Evolutionary conservation across 345 rosid genomes (phyloP).

Genomic region (Gynandropsis gynandra): DNA sequence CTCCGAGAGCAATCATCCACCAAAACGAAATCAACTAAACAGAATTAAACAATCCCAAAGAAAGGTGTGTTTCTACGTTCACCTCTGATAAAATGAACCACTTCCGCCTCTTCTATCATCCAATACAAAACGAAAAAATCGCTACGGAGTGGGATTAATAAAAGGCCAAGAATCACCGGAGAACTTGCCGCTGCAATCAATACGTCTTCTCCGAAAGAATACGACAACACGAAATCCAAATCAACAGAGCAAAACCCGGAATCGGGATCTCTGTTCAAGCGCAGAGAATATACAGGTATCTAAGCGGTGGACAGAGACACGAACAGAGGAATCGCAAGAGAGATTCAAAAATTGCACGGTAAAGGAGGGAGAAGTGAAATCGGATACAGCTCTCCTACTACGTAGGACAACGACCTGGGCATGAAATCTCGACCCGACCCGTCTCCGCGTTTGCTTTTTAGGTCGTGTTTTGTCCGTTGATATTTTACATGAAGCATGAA

Average conservation of each 20-base stretch:
- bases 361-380: no score
- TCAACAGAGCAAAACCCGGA: background rate
- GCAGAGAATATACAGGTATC: background rate
- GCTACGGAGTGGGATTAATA: background rate
- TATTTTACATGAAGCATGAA: no score
- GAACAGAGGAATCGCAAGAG: slow-evolving; percentile 12
- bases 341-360: slow-evolving; percentile 1
- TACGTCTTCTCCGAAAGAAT: background rate
- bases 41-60: background rate
- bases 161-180: no score
- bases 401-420: no score
- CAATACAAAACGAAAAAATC: background rate
- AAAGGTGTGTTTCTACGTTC: background rate
- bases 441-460: no score
- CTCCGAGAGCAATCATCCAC: slow-evolving; percentile 5
- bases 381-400: no score
- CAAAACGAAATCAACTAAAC: slow-evolving; percentile 6
- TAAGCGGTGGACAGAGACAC: background rate
- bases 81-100: background rate
- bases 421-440: no score
- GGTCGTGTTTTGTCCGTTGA: no score
- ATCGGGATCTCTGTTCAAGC: background rate
- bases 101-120: background rate
- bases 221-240: slow-evolving; percentile 3
- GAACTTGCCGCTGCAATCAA: no score